A percentile compares a stretch with the other conserved stretches of the same genome.
Conservation (phyloP, 164 flowering plant species). For the Liquidambar formosana region DNA sequence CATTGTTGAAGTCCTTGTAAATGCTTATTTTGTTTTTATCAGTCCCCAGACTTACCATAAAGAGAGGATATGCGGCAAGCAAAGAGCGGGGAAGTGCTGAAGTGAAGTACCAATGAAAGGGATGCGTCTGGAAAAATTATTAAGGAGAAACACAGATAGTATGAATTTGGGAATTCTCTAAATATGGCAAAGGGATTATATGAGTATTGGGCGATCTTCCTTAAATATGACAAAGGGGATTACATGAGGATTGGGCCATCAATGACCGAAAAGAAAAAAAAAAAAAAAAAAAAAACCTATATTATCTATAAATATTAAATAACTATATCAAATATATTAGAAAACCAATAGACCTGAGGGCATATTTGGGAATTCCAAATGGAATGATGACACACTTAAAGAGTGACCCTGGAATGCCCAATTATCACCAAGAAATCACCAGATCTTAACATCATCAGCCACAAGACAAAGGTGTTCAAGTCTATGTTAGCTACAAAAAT, state of each 20-base stretch:
- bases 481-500: too few relatives aligned
- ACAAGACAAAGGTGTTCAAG: too few relatives aligned
- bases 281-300: neutral
- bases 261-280: too few relatives aligned
- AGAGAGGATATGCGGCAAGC: constrained; percentile 93
- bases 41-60: constrained; percentile 58
- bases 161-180: neutral
- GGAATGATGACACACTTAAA: too few relatives aligned
- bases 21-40: neutral
- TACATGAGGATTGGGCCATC: too few relatives aligned
- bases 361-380: too few relatives aligned
- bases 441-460: neutral
- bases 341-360: too few relatives aligned
- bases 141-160: constrained; percentile 27
- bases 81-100: constrained; percentile 95
- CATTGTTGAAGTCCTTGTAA: too few relatives aligned
- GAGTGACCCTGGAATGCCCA: too few relatives aligned
- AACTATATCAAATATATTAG: neutral
- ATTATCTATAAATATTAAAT: neutral
- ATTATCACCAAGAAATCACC: too few relatives aligned
- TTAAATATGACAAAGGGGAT: neutral
- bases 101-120: constrained; percentile 94
- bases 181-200: neutral
- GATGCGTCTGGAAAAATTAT: constrained; percentile 57
- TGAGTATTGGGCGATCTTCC: too few relatives aligned